phyloP scores from a whole-genome alignment of 228 moss, liverwort and hornwort species.

The Sphagnum magellanicum region DNA sequence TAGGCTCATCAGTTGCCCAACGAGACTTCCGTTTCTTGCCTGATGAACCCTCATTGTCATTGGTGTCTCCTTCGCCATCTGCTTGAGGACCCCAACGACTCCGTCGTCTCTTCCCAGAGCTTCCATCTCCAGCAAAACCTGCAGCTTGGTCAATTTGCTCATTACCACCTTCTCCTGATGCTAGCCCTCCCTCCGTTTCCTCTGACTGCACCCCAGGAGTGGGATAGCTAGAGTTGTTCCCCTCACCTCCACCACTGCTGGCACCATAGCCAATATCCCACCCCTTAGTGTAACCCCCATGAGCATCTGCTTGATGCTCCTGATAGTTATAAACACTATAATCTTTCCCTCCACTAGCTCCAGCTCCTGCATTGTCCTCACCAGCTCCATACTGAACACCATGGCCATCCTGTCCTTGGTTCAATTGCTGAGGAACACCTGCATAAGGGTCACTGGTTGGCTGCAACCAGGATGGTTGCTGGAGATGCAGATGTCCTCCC shows the following conservation, averaged over 20 bases:
- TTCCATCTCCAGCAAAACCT: slow-evolving; percentile 48
- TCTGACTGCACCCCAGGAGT: neutral
- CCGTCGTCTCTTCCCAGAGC: slow-evolving; percentile 82
- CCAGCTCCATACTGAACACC: slow-evolving; percentile 9
- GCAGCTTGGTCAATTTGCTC: slow-evolving; percentile 30
- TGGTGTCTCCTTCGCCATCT: slow-evolving; percentile 76
- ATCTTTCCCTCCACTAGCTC: slow-evolving; percentile 16
- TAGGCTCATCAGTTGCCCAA: slow-evolving; percentile 94
- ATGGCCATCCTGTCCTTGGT: slow-evolving; percentile 14
- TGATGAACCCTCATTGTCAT: slow-evolving; percentile 56
- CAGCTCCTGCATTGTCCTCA: slow-evolving; percentile 2
- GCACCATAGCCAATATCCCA: slow-evolving; percentile 26
- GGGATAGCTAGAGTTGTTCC: neutral
- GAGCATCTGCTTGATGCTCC: slow-evolving; percentile 30
- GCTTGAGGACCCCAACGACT: slow-evolving; percentile 95
- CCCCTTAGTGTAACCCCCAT: slow-evolving; percentile 25
- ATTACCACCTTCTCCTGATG: neutral
- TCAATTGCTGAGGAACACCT: slow-evolving; percentile 26
- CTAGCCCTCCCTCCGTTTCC: slow-evolving; percentile 11
- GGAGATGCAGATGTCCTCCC: slow-evolving; percentile 9
- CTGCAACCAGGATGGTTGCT: slow-evolving; percentile 14
- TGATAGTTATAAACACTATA: slow-evolving; percentile 25
- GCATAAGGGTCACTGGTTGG: slow-evolving; percentile 14
- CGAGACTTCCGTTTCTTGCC: slow-evolving; percentile 94
- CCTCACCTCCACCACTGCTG: slow-evolving; percentile 23